Evolutionary conservation across 2,329 filamentous ascomycete species (phyloP).

Genomic region (Penicillium rolfsii): DNA sequence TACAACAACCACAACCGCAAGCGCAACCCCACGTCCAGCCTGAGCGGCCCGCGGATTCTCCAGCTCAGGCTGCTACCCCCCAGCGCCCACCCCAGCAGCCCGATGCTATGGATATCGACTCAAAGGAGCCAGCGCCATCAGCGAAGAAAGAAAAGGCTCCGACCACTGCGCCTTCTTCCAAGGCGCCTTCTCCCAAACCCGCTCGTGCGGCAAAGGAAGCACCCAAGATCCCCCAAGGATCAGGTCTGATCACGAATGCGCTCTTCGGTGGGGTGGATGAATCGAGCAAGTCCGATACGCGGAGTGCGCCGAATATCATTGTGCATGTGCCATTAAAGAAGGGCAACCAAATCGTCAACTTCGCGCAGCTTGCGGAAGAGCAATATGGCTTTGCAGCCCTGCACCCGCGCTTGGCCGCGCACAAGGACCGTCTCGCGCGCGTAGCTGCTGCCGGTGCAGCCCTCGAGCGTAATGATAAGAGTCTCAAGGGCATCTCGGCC

Average conservation of each 20-base stretch:
- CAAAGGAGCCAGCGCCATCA: constrained; percentile 31
- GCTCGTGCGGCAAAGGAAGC: constrained; percentile 56
- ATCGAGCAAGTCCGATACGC: constrained; percentile 46
- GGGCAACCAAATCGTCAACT: constrained; percentile 91
- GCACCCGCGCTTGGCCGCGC: constrained; percentile 86
- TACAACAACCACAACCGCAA: constrained; percentile 23
- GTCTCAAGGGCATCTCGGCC: constrained; percentile 61
- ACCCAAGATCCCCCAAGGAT: constrained; percentile 63
- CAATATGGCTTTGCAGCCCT: constrained; percentile 93
- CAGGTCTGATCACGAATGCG: constrained; percentile 65
- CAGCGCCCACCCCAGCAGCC: constrained; percentile 19
- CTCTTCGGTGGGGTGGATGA: constrained; percentile 58
- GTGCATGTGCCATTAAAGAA: constrained; percentile 79
- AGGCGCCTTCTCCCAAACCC: constrained; percentile 60
- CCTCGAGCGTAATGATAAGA: constrained; percentile 73
- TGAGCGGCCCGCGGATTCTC: constrained; percentile 12
- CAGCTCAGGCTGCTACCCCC: constrained; percentile 22
- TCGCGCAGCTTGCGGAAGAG: constrained; percentile 89
- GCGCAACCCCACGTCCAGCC: constrained; percentile 23
- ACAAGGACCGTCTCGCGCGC: constrained; percentile 81
- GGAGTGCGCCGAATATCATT: constrained; percentile 73
- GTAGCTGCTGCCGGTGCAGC: constrained; percentile 88
- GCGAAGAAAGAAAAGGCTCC: constrained; percentile 48
- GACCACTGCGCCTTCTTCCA: constrained; percentile 55
- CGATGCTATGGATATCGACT: constrained; percentile 41